Percentiles rank a stretch among this genome's conserved stretches.
Conservation (phyloP, 345 rosid species). For the Luvunga scandens region DNA sequence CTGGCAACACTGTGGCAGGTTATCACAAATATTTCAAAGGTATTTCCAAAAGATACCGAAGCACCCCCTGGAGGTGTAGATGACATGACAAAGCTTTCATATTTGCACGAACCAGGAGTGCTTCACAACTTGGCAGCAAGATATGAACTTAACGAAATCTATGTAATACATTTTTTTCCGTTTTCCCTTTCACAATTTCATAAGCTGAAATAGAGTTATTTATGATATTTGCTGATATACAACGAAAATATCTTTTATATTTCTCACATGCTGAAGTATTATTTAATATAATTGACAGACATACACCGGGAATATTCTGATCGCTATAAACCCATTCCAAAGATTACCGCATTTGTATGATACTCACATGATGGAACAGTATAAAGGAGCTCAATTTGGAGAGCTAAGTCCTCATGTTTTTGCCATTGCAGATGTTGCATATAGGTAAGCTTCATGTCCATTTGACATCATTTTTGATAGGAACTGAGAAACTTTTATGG, state of each 20-base stretch:
- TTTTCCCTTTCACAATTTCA: slow-evolving; percentile 10
- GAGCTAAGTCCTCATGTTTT: slow-evolving; percentile 99
- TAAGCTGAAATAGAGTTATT: slow-evolving; percentile 12
- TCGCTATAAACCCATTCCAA: slow-evolving; percentile 98
- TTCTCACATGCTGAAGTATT: slow-evolving; percentile 18
- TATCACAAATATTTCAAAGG: slow-evolving; percentile 73
- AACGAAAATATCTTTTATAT: background rate
- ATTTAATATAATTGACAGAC: slow-evolving; percentile 50
- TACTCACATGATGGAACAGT: slow-evolving; percentile 99
- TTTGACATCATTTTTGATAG: slow-evolving; percentile 1
- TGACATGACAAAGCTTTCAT: slow-evolving; percentile 99
- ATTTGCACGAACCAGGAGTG: slow-evolving; percentile 99
- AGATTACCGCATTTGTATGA: slow-evolving; percentile 96
- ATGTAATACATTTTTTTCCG: slow-evolving; percentile 51
- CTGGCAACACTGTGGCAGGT: slow-evolving; percentile 48
- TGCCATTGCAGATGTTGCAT: slow-evolving; percentile 98
- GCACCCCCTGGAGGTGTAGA: slow-evolving; percentile 98
- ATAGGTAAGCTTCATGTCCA: slow-evolving; percentile 53
- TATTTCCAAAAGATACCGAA: slow-evolving; percentile 92
- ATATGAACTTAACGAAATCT: slow-evolving; percentile 98
- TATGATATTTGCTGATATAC: slow-evolving; percentile 10
- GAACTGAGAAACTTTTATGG: too few species aligned
- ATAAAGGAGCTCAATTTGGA: slow-evolving; percentile 96
- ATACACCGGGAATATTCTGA: slow-evolving; percentile 96
- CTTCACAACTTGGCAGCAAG: slow-evolving; percentile 84